phyloP scores from a whole-genome alignment of 2,329 filamentous ascomycete genomes.

The Botrytis squamosa region DNA sequence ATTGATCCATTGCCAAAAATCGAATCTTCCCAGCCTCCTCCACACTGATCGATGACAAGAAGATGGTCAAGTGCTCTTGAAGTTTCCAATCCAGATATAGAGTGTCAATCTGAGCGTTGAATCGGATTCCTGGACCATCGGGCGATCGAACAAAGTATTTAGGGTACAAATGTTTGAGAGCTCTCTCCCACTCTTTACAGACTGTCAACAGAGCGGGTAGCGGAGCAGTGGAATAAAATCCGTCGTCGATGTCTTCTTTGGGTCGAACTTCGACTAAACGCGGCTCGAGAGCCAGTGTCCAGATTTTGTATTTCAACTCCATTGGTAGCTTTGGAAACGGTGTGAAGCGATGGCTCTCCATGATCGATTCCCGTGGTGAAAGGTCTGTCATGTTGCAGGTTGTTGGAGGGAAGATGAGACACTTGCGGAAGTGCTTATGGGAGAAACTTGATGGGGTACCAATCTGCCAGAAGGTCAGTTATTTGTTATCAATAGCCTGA shows the following conservation, averaged over 20 bases:
- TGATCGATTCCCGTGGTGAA: neutral
- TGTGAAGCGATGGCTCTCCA: neutral
- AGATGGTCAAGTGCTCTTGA: neutral
- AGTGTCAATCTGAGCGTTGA: neutral
- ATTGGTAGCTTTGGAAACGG: neutral
- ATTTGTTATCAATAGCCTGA: neutral
- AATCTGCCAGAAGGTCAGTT: neutral
- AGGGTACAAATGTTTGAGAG: neutral
- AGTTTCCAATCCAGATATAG: neutral
- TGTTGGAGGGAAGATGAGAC: neutral
- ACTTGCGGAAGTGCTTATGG: too few relatives aligned
- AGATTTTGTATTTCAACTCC: neutral
- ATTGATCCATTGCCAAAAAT: neutral
- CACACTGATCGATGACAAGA: neutral
- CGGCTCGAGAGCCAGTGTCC: neutral
- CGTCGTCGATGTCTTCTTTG: fast-evolving
- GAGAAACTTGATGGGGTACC: fast-evolving
- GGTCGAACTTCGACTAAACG: neutral
- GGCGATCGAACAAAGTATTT: fast-evolving
- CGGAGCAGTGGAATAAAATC: neutral
- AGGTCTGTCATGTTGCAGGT: neutral
- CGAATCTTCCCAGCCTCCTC: neutral
- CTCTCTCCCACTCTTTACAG: neutral
- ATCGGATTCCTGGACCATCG: neutral
- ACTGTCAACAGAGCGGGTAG: neutral